Evolutionary conservation across 805 yeast species (phyloP).

Genomic region (Candida krabiensis): DNA sequence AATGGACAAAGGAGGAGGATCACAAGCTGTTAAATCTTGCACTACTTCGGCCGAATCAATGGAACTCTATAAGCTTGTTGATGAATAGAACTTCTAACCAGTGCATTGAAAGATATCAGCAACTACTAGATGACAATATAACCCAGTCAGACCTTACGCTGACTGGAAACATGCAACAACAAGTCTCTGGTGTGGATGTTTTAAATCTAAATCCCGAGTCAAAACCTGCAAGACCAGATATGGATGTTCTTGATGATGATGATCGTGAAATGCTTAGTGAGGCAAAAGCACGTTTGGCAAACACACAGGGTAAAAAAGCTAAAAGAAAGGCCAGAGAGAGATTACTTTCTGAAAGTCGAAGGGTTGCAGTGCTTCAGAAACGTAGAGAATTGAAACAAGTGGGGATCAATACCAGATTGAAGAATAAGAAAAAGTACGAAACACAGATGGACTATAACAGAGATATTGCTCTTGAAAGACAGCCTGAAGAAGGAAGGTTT

Average conservation of each 20-base stretch:
- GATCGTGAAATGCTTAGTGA: conserved; percentile 93
- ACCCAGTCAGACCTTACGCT: conserved; percentile 29
- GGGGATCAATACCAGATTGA: conserved; percentile 55
- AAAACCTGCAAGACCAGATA: conserved; percentile 79
- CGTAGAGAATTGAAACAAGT: conserved; percentile 81
- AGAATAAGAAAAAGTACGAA: conserved; percentile 51
- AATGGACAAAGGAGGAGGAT: conserved; percentile 80
- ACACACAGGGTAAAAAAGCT: conserved; percentile 93
- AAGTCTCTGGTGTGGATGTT: conserved; percentile 43
- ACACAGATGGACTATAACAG: conserved; percentile 78
- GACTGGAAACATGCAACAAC: conserved; percentile 21
- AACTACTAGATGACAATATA: conserved; percentile 53
- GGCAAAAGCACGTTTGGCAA: conserved; percentile 87
- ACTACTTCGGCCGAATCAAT: conserved; percentile 80
- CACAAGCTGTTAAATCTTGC: conserved; percentile 65
- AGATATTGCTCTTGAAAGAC: conserved; percentile 77
- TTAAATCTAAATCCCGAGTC: conserved; percentile 74
- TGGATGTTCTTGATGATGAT: conserved; percentile 77
- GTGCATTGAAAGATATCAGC: conserved; percentile 83
- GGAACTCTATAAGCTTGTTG: conserved; percentile 86
- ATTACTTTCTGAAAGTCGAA: conserved; percentile 71
- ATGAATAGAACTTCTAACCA: conserved; percentile 85
- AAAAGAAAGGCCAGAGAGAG: conserved; percentile 86
- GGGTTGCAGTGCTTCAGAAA: conserved; percentile 75
- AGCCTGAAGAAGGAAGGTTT: conserved; percentile 66